phyloP scores from a whole-genome alignment of 192 early-diverging fungal species.

The Mortierella claussenii region DNA sequence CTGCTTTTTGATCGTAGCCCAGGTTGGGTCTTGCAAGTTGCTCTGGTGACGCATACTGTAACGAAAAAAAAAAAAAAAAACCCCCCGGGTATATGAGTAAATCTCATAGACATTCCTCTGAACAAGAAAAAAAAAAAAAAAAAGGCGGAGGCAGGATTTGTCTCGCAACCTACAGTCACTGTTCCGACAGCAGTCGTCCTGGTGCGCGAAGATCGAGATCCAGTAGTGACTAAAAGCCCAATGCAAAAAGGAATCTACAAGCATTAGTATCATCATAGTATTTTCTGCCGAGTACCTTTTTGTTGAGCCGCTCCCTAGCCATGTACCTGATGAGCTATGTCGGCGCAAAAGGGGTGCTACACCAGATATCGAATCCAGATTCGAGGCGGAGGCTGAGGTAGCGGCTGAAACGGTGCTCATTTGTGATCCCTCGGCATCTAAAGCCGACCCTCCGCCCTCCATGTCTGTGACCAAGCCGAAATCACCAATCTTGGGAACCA shows the following conservation, averaged over 20 bases:
- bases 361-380: neutral
- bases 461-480: constrained; percentile 91
- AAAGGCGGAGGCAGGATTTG: neutral
- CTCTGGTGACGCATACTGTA: constrained; percentile 86
- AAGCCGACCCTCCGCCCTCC: constrained; percentile 45
- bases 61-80: neutral
- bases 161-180: constrained; percentile 64
- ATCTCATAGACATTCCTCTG: too few relatives aligned
- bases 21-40: constrained; percentile 66
- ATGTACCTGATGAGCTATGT: constrained; percentile 34
- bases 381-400: neutral
- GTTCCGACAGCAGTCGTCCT: constrained; percentile 80
- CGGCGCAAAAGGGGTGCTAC: constrained; percentile 15
- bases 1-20: constrained; percentile 82
- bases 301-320: neutral
- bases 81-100: too few relatives aligned
- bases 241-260: constrained; percentile 1
- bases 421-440: constrained; percentile 4
- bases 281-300: neutral
- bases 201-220: constrained; percentile 37
- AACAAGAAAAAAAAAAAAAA: neutral
- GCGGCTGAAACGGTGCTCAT: neutral
- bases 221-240: constrained; percentile 19
- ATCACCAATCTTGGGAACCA: constrained; percentile 90
- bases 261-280: neutral